A percentile compares a stretch with the other conserved stretches of the same genome.
These are phyloP conservation scores for Ogataea ramenticola DNA, from an alignment of 805 yeast genomes.

Conservation along the genomic window DNA sequence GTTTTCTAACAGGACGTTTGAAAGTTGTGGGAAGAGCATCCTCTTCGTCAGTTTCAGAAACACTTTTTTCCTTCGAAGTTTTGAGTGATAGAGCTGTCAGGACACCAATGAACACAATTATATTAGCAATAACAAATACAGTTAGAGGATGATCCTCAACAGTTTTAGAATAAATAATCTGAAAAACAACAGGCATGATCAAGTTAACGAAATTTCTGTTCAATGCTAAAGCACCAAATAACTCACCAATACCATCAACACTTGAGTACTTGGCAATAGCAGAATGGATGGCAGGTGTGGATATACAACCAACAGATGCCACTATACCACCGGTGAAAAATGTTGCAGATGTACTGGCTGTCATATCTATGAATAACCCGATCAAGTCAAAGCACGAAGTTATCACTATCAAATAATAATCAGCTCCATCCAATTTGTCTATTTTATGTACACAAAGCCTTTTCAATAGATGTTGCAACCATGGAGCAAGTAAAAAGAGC, in stretches of 20 bases:
- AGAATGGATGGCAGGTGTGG: constrained; percentile 53
- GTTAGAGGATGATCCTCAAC: constrained; percentile 30
- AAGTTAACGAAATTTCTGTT: constrained; percentile 44
- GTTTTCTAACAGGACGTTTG: not conserved
- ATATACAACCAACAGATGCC: constrained; percentile 40
- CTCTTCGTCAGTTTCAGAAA: not conserved
- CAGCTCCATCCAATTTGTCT: constrained; percentile 42
- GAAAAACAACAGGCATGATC: constrained; percentile 39
- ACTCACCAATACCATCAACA: constrained; percentile 56
- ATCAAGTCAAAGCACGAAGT: constrained; percentile 29
- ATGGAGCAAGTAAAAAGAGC: constrained; percentile 46
- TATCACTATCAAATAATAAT: constrained; percentile 9
- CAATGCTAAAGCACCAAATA: constrained; percentile 64
- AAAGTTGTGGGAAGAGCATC: not conserved
- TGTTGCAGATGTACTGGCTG: constrained; percentile 21
- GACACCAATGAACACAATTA: not conserved
- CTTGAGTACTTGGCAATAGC: constrained; percentile 55
- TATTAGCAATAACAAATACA: constrained; percentile 22
- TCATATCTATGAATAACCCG: constrained; percentile 28
- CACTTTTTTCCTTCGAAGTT: not conserved
- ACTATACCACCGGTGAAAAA: constrained; percentile 30
- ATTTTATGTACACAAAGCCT: constrained; percentile 27
- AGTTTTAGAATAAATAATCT: constrained; percentile 41
- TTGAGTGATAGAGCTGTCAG: constrained; percentile 1
- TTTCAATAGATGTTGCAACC: constrained; percentile 31